A percentile compares a stretch with the other conserved stretches of the same genome.
Conservation (phyloP, 495 filamentous ascomycete genomes). For the Viridothelium virens region DNA sequence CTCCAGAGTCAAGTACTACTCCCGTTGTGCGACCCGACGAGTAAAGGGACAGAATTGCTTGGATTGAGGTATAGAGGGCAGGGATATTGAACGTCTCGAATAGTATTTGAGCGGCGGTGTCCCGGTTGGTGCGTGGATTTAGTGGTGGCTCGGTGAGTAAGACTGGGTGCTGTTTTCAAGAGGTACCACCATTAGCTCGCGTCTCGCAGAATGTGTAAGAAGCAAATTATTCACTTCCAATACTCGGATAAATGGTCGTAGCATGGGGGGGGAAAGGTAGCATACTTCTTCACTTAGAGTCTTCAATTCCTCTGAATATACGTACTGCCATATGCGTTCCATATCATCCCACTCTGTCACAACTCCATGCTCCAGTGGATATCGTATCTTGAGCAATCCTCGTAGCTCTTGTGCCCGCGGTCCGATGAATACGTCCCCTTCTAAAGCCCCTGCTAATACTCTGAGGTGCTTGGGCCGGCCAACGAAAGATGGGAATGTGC, state of each 20-base stretch:
- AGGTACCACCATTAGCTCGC: neutral
- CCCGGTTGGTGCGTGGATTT: slow-evolving; percentile 91
- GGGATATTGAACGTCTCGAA: slow-evolving; percentile 99
- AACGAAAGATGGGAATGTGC: slow-evolving; percentile 96
- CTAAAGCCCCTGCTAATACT: slow-evolving; percentile 87
- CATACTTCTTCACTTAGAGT: slow-evolving; percentile 89
- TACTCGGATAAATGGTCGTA: neutral
- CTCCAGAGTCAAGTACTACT: slow-evolving; percentile 89
- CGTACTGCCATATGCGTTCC: slow-evolving; percentile 96
- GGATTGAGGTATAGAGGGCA: slow-evolving; percentile 91
- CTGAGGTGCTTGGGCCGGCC: slow-evolving; percentile 95
- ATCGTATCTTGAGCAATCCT: slow-evolving; percentile 87
- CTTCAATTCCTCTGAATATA: slow-evolving; percentile 78
- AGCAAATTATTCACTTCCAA: no score
- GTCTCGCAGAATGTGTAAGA: neutral
- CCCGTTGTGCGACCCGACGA: slow-evolving; percentile 94
- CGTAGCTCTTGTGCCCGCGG: slow-evolving; percentile 85
- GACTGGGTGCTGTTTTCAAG: slow-evolving; percentile 65
- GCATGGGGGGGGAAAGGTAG: slow-evolving; percentile 17
- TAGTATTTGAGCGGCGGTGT: slow-evolving; percentile 93
- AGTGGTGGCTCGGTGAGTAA: slow-evolving; percentile 94
- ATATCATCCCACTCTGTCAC: slow-evolving; percentile 99
- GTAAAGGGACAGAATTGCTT: slow-evolving; percentile 93
- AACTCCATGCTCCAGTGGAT: slow-evolving; percentile 94
- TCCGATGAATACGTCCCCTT: slow-evolving; percentile 97